phyloP scores from a whole-genome alignment of 352 stramenopile genomes.

The Pythium inflatum region DNA sequence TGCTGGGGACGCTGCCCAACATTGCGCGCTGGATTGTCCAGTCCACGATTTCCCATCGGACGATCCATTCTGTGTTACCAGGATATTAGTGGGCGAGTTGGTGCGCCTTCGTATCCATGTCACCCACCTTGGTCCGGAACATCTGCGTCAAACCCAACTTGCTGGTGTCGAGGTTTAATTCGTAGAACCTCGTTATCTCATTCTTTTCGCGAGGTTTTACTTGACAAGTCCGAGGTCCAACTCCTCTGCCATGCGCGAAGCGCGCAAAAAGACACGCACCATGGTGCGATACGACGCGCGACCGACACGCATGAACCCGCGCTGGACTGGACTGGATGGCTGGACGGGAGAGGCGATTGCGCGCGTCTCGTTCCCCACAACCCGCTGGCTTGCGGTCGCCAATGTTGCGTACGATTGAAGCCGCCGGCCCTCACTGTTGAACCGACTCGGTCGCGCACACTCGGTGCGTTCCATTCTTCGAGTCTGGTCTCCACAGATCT shows the following conservation, averaged over 20 bases:
- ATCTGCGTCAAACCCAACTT: background rate
- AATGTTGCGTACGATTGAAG: conserved; percentile 7
- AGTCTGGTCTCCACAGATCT: background rate
- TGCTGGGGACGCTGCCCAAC: too few relatives aligned
- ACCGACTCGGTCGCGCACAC: conserved; percentile 8
- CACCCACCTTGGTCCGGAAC: background rate
- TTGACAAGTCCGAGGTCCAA: too few relatives aligned
- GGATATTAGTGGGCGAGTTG: too few relatives aligned
- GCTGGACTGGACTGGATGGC: conserved; percentile 22
- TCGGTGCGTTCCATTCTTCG: background rate
- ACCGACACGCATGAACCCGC: conserved; percentile 22
- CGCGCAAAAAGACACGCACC: conserved; percentile 30
- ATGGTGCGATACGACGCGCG: conserved; percentile 26
- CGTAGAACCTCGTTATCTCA: conserved; percentile 11
- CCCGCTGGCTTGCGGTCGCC: background rate
- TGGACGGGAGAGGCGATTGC: conserved; percentile 16
- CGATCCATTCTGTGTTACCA: too few relatives aligned
- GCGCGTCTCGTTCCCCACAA: background rate
- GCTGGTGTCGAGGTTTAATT: background rate
- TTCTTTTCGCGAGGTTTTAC: too few relatives aligned
- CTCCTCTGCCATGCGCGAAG: too few relatives aligned
- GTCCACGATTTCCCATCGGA: too few relatives aligned
- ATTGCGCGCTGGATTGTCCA: too few relatives aligned
- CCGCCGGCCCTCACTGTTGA: conserved; percentile 16
- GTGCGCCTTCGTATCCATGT: background rate